Percentiles rank a stretch among this genome's conserved stretches.
phyloP scores from a whole-genome alignment of 345 rosid species.

The Eucalyptus pumila region DNA sequence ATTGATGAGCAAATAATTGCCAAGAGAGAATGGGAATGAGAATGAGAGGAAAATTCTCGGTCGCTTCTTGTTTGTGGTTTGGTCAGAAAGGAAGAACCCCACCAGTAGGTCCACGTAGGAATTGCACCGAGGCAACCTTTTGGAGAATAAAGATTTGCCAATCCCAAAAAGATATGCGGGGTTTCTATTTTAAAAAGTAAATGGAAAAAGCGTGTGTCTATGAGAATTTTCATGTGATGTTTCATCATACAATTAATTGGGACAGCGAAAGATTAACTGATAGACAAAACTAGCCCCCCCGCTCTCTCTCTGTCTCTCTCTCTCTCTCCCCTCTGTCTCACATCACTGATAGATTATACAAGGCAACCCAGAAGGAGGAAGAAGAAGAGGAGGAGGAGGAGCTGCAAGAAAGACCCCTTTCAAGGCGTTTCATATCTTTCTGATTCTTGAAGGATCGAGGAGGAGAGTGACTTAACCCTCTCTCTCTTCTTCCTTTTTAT shows the following conservation, averaged over 20 bases:
- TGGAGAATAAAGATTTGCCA: not conserved
- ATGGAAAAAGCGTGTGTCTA: not conserved
- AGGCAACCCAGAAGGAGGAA: not conserved
- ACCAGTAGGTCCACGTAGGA: not conserved
- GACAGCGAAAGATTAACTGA: not conserved
- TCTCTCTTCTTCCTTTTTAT: not conserved
- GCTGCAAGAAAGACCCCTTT: not conserved
- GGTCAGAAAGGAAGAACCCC: not conserved
- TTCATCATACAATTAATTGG: not conserved
- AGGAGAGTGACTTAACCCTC: not conserved
- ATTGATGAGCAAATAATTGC: not conserved
- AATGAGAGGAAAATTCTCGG: not conserved
- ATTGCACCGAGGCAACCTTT: not conserved
- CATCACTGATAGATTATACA: not conserved
- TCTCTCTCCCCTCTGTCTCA: not conserved
- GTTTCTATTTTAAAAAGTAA: not conserved
- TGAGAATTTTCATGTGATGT: not conserved
- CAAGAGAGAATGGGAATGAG: not conserved
- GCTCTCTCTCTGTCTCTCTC: not conserved
- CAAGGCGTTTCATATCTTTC: not conserved
- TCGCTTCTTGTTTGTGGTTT: not conserved
- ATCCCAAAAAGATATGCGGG: not conserved
- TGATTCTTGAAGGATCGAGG: not conserved
- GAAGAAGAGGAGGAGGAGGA: not conserved
- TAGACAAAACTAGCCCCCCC: not conserved